Evolutionary conservation across 306 rosid genomes (phyloP), one percentile per base, ranked within the genome.

Genomic region (Carpinus viminea): DNA sequence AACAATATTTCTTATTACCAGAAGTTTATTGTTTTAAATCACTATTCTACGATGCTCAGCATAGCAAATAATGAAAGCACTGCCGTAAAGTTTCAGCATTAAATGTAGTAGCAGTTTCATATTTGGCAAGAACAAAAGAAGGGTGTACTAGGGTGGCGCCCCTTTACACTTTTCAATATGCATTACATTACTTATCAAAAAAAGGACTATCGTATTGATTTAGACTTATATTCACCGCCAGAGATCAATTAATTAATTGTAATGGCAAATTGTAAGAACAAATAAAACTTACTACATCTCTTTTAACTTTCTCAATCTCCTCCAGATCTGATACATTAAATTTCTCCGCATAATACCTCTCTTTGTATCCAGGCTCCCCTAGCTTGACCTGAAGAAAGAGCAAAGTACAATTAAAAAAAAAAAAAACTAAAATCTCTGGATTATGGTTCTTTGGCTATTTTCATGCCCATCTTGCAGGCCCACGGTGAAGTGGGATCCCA

Each of bases 361-460:
- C 98, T 83, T 88, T 95, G 90, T 92, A 92, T 78, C 98, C 98
- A 56, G 98, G 92, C 87, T 92, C 97, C 83, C 97, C 98, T 76
- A 95, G 87, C 86, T 88, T 95, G 76, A 95, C 91, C 98, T 95
- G 89, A 77, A 61, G 78, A 79, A 65, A 74, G 55, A 52, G 34
- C 70, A 62, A 77, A 26, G 59, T 26, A 75, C 12, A 47, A 70
- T 11, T 13, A 21, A 48, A 71, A 13, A 12, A 24, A 24, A 17
- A 71, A 13, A 12, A 31, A 31, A 17, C 7, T 24, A 12, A 8
- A 68, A 18, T 41, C 28, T 18, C 72, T 18, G 65, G 9, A 38
- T 10, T 41, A 16, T 9, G 20, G 28, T 3, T 66, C 41, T 57
- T 70, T 57, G 76, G 71, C 65, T 38, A 68, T 68, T 38, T 41